phyloP scores from a whole-genome alignment of 441 rosid genomes.

The Croton laevigatus region DNA sequence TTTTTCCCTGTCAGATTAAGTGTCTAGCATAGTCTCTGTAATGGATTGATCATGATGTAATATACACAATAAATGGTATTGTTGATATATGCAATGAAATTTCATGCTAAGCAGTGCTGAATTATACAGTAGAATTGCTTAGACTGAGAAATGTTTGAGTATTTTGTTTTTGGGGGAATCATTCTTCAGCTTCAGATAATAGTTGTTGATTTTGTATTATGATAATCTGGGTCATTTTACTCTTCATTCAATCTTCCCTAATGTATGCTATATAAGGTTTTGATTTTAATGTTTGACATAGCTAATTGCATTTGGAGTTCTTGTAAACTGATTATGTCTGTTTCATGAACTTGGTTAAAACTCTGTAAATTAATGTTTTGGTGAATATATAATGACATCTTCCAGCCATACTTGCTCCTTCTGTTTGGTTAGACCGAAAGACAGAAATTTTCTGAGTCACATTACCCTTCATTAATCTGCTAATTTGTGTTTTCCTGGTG shows the following conservation, averaged over 20 bases:
- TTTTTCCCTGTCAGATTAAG: no score
- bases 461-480: not conserved
- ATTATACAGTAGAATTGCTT: no score
- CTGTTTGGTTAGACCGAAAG: not conserved
- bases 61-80: no score
- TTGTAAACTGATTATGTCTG: not conserved
- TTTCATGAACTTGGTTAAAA: not conserved
- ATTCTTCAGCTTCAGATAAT: not conserved
- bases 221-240: not conserved
- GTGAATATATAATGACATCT: not conserved
- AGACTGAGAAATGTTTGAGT: not conserved
- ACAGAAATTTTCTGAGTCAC: not conserved
- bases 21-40: no score
- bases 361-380: not conserved
- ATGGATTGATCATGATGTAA: no score
- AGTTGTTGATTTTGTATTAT: not conserved
- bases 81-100: no score
- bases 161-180: constrained; percentile 5
- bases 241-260: not conserved
- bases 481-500: not conserved
- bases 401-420: not conserved
- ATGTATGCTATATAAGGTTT: not conserved
- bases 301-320: not conserved
- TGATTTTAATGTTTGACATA: not conserved
- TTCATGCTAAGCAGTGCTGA: no score